Conservation (phyloP, 2,329 filamentous ascomycete genomes). For the Decorospora gaudefroyi region DNA sequence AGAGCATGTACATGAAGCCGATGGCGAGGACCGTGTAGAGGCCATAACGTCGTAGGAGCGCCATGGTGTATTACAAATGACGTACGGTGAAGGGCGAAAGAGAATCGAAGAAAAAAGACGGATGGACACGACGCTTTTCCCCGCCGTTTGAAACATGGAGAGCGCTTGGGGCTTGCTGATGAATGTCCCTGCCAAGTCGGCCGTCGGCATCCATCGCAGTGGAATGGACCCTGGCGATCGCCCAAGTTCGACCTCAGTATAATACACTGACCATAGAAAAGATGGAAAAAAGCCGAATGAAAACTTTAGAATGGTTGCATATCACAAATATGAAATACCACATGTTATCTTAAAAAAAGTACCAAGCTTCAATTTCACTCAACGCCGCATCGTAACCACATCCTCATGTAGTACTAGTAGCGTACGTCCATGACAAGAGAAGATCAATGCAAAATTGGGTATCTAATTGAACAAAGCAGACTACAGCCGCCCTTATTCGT, state of each 20-base stretch:
- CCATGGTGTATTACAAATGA: conserved; percentile 39
- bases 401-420: no score
- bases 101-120: conserved; percentile 8
- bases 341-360: no score
- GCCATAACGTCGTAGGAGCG: conserved; percentile 46
- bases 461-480: conserved; percentile 3
- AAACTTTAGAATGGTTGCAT: no score
- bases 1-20: conserved; percentile 45
- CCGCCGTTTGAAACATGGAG: conserved; percentile 11
- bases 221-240: conserved; percentile 11
- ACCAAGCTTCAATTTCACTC: no score
- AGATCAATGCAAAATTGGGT: conserved; percentile 6
- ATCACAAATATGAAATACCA: no score
- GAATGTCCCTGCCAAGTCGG: conserved; percentile 16
- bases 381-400: no score
- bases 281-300: no score
- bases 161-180: conserved; percentile 13
- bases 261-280: no score
- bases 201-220: conserved; percentile 2
- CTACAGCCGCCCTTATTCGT: background rate
- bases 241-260: no score
- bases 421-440: no score
- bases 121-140: conserved; percentile 1
- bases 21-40: conserved; percentile 43
- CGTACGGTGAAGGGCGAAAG: conserved; percentile 11